A percentile compares a stretch with the other conserved stretches of the same genome.
These are phyloP conservation scores for Raddia guianensis DNA, from an alignment of 176 grass and related monocot species.

Conservation along the genomic window DNA sequence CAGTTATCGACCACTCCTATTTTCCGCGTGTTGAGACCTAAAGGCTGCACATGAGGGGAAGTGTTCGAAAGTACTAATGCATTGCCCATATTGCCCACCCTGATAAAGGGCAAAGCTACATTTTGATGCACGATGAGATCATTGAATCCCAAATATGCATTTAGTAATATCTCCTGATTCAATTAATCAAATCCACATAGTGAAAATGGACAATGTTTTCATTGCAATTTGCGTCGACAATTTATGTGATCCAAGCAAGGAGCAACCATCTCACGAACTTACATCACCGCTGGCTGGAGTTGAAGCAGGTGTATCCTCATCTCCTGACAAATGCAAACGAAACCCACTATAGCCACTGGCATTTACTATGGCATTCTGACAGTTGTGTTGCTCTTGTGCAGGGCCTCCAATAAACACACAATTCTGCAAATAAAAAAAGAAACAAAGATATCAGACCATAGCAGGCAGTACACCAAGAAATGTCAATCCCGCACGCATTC, in stretches of 20 bases:
- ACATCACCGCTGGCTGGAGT: slow-evolving; percentile 52
- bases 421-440: slow-evolving; percentile 42
- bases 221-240: not conserved
- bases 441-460: slow-evolving; percentile 13
- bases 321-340: slow-evolving; percentile 66
- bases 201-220: not conserved
- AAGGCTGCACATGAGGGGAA: too few species aligned
- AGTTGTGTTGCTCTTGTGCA: slow-evolving; percentile 29
- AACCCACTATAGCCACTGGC: slow-evolving; percentile 39
- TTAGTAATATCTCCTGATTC: not conserved
- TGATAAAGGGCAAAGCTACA: not conserved
- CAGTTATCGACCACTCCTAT: too few species aligned
- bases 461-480: not conserved
- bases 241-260: slow-evolving; percentile 29
- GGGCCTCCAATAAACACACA: slow-evolving; percentile 25
- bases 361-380: slow-evolving; percentile 8
- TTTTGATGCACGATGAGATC: not conserved
- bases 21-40: too few species aligned
- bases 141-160: not conserved
- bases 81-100: too few species aligned
- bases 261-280: slow-evolving; percentile 31
- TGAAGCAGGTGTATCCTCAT: slow-evolving; percentile 46
- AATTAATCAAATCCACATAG: not conserved
- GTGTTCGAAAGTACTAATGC: too few species aligned
- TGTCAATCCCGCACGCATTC: not conserved